Percentiles rank a stretch among this genome's conserved stretches.
phyloP scores from a whole-genome alignment of 1,284 basidiomycete genomes.

The Cryptococcus neoformans region DNA sequence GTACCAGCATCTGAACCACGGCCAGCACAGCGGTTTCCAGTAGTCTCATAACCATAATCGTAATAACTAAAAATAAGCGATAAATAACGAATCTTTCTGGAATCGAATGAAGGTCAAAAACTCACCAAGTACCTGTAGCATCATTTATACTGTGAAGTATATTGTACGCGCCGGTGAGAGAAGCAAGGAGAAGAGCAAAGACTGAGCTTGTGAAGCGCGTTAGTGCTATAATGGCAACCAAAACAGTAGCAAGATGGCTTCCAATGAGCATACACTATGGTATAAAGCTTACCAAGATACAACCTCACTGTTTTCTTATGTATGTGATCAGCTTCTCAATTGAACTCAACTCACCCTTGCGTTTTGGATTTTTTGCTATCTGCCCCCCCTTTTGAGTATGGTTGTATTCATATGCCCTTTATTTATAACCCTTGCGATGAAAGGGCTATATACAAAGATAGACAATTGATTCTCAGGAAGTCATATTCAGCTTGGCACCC shows the following conservation, averaged over 20 bases:
- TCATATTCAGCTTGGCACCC: no score
- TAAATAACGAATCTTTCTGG: no score
- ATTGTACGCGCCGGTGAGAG: constrained; percentile 4
- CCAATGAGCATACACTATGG: neutral
- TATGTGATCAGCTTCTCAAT: no score
- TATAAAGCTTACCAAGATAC: neutral
- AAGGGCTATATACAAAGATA: no score
- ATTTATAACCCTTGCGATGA: no score
- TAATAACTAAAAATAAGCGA: neutral
- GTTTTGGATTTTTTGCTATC: no score
- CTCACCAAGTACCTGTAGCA: constrained; percentile 1
- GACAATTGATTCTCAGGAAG: no score
- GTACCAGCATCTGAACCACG: neutral
- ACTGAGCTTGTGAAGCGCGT: neutral
- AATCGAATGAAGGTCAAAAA: neutral
- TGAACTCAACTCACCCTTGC: no score
- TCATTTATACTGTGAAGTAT: constrained; percentile 1
- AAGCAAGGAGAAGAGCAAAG: neutral
- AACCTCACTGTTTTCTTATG: neutral
- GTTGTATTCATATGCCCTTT: no score
- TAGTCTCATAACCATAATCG: constrained; percentile 4
- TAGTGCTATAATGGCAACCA: neutral
- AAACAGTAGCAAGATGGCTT: neutral
- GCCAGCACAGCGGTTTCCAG: constrained; percentile 2
- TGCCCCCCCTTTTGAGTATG: no score